Percentiles rank a stretch among this genome's conserved stretches.
Evolutionary conservation across 2,329 filamentous ascomycete genomes (phyloP).

Genomic region (Alternaria sp.): DNA sequence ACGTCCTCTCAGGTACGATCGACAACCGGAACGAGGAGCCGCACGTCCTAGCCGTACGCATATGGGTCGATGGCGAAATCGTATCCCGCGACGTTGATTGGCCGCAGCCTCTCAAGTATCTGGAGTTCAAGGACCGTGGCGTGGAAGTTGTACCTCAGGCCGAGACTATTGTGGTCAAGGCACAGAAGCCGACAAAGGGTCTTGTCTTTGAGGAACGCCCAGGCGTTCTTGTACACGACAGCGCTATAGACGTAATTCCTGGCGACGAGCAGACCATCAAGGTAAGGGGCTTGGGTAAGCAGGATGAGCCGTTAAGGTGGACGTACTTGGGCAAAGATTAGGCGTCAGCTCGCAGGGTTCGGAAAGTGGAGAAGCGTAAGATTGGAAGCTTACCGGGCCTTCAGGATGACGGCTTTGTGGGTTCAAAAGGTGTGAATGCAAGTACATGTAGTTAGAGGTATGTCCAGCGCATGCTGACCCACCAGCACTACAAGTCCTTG

Average conservation of each 20-base stretch:
- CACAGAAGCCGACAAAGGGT: constrained; percentile 64
- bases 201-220: constrained; percentile 68
- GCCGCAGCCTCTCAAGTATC: constrained; percentile 69
- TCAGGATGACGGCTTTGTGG: constrained; percentile 8
- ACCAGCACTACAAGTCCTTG: constrained; percentile 14
- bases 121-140: constrained; percentile 61
- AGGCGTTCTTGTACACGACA: constrained; percentile 63
- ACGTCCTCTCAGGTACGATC: constrained; percentile 60
- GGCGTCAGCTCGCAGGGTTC: constrained; percentile 21
- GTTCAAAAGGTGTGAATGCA: constrained; percentile 4
- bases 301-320: constrained; percentile 55
- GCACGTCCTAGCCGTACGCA: constrained; percentile 63
- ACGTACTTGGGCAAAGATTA: constrained; percentile 55
- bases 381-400: not conserved
- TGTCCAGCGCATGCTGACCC: constrained; percentile 19
- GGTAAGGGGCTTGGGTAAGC: constrained; percentile 53
- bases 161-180: constrained; percentile 57
- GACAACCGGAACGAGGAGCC: constrained; percentile 62
- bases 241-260: constrained; percentile 66
- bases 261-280: constrained; percentile 63
- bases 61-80: constrained; percentile 62
- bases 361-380: constrained; percentile 10
- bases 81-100: constrained; percentile 66
- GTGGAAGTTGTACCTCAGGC: constrained; percentile 56
- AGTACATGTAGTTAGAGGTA: constrained; percentile 7